Base-by-base conservation (phyloP, 2,329 filamentous ascomycete species). In the Exophiala sideris region DNA sequence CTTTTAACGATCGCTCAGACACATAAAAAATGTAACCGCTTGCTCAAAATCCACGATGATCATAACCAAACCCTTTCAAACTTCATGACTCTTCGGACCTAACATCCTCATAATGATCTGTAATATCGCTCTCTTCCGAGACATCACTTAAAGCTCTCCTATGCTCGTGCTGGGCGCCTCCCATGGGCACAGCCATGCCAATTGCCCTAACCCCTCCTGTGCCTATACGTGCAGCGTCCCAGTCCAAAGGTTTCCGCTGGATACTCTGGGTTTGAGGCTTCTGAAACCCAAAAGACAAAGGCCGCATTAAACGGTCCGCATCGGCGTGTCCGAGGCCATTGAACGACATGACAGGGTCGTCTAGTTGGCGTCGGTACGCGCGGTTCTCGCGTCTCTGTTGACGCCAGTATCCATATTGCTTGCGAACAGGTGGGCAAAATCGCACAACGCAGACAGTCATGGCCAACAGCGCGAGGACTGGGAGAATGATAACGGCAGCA, bases 271-370 rank as follows among this genome's bases (percentile, higher is more conserved):
- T 20, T 16, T 41, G 21, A 10, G 54, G 57, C 11, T 38, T 44
- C 8, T 44, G 36, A 42, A 60, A 60, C 21, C 57, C 57, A 40
- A 60, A 60, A 4, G 54, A 57, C 5, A 60, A 44, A 6, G 54
- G 57, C n/a, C 54, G 51, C 36, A 52, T 44, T 18, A 57, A 36
- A 34, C 45, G 35, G 20, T 56, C 49, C 11, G 50, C 46, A 12
- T 51, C 50, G 24, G 46, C 45, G 11, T 49, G 29, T 2, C 57
- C 44, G 6, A 52, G 40, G 16, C 41, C 39, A 29, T 48, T 45
- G 21, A 54, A 55, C 24, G 56, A 49, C 16, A 58, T 45, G 14
- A 60, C 24, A 0, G 60, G 58, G 20, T 60, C 60, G 45, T 61
- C 56, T 10, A 62, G 48, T 1, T 53, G 54, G 36, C 56, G 46